phyloP scores from a whole-genome alignment of 2,329 filamentous ascomycete species.

The Nakataea oryzae region DNA sequence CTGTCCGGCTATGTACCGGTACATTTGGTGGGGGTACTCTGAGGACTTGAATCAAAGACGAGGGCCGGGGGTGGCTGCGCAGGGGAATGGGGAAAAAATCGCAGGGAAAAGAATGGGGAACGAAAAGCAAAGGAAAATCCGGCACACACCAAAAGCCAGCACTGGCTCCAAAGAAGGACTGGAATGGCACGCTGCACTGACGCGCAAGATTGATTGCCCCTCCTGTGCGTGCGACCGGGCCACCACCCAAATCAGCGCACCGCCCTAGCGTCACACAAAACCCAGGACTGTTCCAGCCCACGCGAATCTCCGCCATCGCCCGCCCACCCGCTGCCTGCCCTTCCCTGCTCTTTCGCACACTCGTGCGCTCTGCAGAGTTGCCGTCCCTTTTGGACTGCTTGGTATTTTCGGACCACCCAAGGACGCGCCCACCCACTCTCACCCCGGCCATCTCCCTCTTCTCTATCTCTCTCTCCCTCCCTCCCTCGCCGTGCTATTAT shows the following conservation, averaged over 20 bases:
- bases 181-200: neutral
- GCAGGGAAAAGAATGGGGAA: neutral
- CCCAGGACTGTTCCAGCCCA: slow-evolving; percentile 4
- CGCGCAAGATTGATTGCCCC: neutral
- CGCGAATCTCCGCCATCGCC: neutral
- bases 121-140: neutral
- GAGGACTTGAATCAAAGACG: too few relatives aligned
- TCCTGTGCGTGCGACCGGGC: neutral
- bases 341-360: neutral
- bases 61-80: neutral
- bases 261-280: slow-evolving; percentile 9
- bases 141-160: neutral
- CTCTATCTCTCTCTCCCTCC: neutral
- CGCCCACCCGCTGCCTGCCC: neutral
- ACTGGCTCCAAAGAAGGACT: neutral
- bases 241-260: slow-evolving; percentile 7
- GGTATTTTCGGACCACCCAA: neutral
- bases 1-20: neutral
- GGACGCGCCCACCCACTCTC: too few relatives aligned
- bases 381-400: too few relatives aligned
- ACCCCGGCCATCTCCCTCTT: neutral
- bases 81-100: neutral
- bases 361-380: neutral
- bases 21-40: neutral
- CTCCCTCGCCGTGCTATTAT: neutral